A percentile compares a stretch with the other conserved stretches of the same genome.
These are phyloP conservation scores for Canna indica DNA, from an alignment of 176 grass and related monocot genomes.

Conservation along the genomic window DNA sequence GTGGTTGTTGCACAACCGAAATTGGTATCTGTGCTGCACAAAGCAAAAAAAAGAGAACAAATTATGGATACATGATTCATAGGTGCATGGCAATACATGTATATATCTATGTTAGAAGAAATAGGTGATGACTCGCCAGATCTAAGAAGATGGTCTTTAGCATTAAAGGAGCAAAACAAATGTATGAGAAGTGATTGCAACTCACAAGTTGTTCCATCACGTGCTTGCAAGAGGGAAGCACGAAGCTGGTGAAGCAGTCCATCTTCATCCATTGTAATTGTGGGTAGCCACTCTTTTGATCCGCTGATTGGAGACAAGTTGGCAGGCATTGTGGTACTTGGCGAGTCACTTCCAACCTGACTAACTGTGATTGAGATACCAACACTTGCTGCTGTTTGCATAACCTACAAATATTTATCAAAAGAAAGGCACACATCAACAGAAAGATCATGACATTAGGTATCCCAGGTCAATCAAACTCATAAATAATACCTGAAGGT, in stretches of 20 bases:
- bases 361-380: slow-evolving; percentile 71
- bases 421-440: slow-evolving; percentile 18
- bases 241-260: slow-evolving; percentile 66
- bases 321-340: slow-evolving; percentile 34
- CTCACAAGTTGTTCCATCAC: slow-evolving; percentile 59
- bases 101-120: not conserved
- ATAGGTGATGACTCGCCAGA: not conserved
- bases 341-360: slow-evolving; percentile 71
- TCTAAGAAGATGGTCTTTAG: not conserved
- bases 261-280: slow-evolving; percentile 75
- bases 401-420: slow-evolving; percentile 48
- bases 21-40: slow-evolving; percentile 49
- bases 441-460: not conserved
- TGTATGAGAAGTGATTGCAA: slow-evolving; percentile 1
- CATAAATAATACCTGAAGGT: slow-evolving; percentile 56
- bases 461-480: not conserved
- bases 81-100: too few species aligned
- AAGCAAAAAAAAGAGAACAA: too few species aligned
- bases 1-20: slow-evolving; percentile 50
- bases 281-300: slow-evolving; percentile 66
- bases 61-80: too few species aligned
- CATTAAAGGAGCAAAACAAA: not conserved
- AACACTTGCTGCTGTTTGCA: slow-evolving; percentile 58
- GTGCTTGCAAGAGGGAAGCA: slow-evolving; percentile 43
- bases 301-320: slow-evolving; percentile 67